These are phyloP conservation scores for Albophoma yamanashiensis DNA, from an alignment of 2,329 filamentous ascomycete species.

Conservation along the genomic window DNA sequence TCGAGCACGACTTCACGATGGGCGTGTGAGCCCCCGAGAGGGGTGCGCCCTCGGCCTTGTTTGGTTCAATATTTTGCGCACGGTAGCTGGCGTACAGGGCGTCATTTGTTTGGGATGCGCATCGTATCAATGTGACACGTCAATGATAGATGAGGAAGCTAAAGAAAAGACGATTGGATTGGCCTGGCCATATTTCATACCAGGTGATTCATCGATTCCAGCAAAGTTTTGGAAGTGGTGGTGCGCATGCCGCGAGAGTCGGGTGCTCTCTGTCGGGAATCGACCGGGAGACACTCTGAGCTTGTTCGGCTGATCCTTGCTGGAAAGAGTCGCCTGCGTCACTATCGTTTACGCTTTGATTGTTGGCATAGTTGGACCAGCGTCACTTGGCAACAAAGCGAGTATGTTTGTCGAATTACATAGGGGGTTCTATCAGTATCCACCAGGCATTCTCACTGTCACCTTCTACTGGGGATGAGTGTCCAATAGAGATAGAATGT, in stretches of 20 bases:
- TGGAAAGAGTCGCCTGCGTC: too few relatives aligned
- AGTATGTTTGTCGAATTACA: too few relatives aligned
- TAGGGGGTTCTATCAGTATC: too few relatives aligned
- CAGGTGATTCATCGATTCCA: not conserved
- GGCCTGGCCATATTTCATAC: not conserved
- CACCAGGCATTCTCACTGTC: too few relatives aligned
- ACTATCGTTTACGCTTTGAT: too few relatives aligned
- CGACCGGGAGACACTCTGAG: too few relatives aligned
- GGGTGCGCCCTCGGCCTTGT: not conserved
- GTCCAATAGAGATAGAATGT: too few relatives aligned
- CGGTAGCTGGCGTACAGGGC: not conserved
- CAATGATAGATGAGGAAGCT: not conserved
- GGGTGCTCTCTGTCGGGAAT: not conserved
- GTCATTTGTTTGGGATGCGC: not conserved
- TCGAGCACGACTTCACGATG: conserved; percentile 98
- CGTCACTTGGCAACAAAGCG: too few relatives aligned
- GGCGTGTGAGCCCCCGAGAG: conserved; percentile 48
- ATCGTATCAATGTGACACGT: not conserved
- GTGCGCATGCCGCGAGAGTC: not conserved
- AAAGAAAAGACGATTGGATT: not conserved
- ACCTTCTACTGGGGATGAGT: too few relatives aligned
- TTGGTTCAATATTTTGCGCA: not conserved
- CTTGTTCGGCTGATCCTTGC: too few relatives aligned
- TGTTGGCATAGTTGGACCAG: too few relatives aligned
- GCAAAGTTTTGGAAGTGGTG: not conserved